phyloP scores from a whole-genome alignment of 2,329 filamentous ascomycete genomes.

The Penicillium rolfsii region DNA sequence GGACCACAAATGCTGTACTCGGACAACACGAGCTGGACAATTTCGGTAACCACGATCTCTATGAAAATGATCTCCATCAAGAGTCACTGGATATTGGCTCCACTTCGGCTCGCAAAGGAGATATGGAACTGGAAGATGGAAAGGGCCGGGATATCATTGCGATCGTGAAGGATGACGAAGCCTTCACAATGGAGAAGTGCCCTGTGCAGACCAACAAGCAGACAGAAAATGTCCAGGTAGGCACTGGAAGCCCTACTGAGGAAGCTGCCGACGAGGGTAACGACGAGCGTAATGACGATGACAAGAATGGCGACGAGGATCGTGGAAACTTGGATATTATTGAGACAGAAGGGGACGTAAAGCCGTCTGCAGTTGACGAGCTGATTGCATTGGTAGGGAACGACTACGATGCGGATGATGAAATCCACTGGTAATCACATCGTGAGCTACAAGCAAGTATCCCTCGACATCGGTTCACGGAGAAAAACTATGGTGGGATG shows the following conservation, averaged over 20 bases:
- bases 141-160: background rate
- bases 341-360: slow-evolving; percentile 29
- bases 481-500: background rate
- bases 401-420: slow-evolving; percentile 1
- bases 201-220: background rate
- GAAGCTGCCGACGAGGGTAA: background rate
- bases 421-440: slow-evolving; percentile 2
- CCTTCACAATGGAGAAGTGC: background rate
- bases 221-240: background rate
- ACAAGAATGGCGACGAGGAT: background rate
- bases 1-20: background rate
- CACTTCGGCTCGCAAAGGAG: background rate
- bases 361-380: slow-evolving; percentile 33
- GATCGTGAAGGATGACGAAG: no score
- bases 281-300: background rate
- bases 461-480: background rate
- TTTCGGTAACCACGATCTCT: background rate
- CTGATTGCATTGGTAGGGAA: slow-evolving; percentile 19
- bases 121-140: background rate
- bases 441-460: background rate
- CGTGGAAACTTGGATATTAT: slow-evolving; percentile 23
- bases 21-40: background rate
- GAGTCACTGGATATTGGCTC: background rate
- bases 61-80: background rate
- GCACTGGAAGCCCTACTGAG: background rate